A percentile compares a stretch with the other conserved stretches of the same genome.
Evolutionary conservation across 306 rosid species (phyloP).

Genomic region (Cajanus cajan): DNA sequence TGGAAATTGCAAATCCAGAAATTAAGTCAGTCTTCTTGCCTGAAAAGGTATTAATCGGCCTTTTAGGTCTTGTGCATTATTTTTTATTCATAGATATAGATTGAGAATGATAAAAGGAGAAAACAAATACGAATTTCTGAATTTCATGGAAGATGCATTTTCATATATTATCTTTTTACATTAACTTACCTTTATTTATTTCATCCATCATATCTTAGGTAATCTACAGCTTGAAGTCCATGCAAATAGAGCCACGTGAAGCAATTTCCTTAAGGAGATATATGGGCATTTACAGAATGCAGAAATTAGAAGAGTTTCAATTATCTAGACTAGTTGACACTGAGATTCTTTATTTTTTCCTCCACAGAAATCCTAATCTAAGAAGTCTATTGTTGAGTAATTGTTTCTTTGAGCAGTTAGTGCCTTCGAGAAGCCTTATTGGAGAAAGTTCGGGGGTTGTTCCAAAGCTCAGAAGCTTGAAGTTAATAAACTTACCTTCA

Average conservation of each 20-base stretch:
- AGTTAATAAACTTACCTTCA: not conserved
- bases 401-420: not conserved
- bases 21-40: not conserved
- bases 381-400: not conserved
- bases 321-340: not conserved
- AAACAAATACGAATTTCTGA: too few species aligned
- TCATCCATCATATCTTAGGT: not conserved
- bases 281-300: not conserved
- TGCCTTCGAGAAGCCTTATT: not conserved
- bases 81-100: too few species aligned
- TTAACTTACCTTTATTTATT: too few species aligned
- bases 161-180: too few species aligned
- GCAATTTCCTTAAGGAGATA: not conserved
- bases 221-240: not conserved
- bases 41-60: not conserved
- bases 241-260: not conserved
- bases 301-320: not conserved
- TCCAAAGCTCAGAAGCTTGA: conserved; percentile 6
- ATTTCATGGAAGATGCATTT: too few species aligned
- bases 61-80: not conserved
- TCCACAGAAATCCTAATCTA: conserved; percentile 3
- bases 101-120: too few species aligned
- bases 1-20: not conserved
- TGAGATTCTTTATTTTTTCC: conserved; percentile 5
- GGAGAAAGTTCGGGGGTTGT: not conserved